A percentile compares a stretch with the other conserved stretches of the same genome.
These are phyloP conservation scores for Dioszegia aurantiaca DNA, from an alignment of 768 basidiomycete genomes.

Conservation along the genomic window DNA sequence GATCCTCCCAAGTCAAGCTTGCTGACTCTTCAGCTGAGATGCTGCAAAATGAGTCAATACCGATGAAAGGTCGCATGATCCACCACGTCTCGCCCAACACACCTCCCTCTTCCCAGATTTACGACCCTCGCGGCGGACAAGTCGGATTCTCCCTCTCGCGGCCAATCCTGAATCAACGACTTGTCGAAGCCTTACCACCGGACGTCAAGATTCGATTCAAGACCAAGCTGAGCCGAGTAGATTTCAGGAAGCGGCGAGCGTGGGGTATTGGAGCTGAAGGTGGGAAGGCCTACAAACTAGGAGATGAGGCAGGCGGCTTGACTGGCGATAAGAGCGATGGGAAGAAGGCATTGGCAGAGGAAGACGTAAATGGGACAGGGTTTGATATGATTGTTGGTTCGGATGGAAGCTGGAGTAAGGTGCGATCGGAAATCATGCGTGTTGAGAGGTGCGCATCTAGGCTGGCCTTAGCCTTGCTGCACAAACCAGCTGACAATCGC, in stretches of 20 bases:
- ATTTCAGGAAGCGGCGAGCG: slow-evolving; percentile 60
- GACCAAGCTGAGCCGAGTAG: slow-evolving; percentile 71
- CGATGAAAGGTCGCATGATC: slow-evolving; percentile 95
- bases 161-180: slow-evolving; percentile 74
- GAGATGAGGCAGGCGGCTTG: slow-evolving; percentile 20
- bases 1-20: no score
- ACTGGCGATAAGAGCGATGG: slow-evolving; percentile 17
- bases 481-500: slow-evolving; percentile 19
- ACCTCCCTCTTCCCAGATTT: slow-evolving; percentile 73
- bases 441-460: slow-evolving; percentile 77
- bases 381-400: slow-evolving; percentile 66
- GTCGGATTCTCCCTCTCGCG: slow-evolving; percentile 78
- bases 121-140: slow-evolving; percentile 76
- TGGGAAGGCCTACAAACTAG: slow-evolving; percentile 40
- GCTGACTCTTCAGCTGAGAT: slow-evolving; percentile 56
- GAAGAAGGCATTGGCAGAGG: slow-evolving; percentile 21
- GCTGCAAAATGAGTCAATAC: slow-evolving; percentile 76
- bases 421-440: slow-evolving; percentile 91
- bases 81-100: slow-evolving; percentile 64
- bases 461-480: background rate
- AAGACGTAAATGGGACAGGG: slow-evolving; percentile 28
- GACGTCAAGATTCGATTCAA: slow-evolving; percentile 70
- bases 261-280: slow-evolving; percentile 22
- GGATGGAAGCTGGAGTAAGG: slow-evolving; percentile 89
- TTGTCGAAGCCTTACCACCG: slow-evolving; percentile 70